Evolutionary conservation across 2,329 filamentous ascomycete species (phyloP).

Genomic region (Lasiodiplodia sp.): DNA sequence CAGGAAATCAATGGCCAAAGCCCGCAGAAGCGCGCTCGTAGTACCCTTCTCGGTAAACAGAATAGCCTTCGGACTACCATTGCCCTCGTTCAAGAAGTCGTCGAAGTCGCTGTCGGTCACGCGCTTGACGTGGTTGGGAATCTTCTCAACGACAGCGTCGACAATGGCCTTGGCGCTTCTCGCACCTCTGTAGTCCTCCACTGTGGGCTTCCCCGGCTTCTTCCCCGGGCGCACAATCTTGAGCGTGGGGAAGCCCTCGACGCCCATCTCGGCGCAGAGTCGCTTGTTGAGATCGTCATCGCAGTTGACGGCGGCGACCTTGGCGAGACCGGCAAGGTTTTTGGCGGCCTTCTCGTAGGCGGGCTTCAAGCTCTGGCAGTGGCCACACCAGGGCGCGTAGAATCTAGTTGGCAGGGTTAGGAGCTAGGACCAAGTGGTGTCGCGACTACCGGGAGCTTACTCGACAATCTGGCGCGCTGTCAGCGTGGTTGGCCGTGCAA

Average conservation of each 20-base stretch:
- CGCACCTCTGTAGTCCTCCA: conserved; percentile 90
- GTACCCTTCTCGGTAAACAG: conserved; percentile 94
- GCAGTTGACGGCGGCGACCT: conserved; percentile 94
- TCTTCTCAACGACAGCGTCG: conserved; percentile 82
- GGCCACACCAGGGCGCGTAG: conserved; percentile 97
- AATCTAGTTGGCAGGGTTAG: conserved; percentile 69
- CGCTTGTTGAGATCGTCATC: conserved; percentile 92
- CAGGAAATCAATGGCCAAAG: conserved; percentile 89
- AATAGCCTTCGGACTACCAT: conserved; percentile 80
- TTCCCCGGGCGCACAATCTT: conserved; percentile 90
- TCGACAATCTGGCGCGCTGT: conserved; percentile 39
- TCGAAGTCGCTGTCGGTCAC: conserved; percentile 82
- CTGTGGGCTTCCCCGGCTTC: conserved; percentile 77
- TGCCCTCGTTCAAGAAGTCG: conserved; percentile 72
- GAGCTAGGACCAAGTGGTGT: conserved; percentile 22
- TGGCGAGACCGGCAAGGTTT: conserved; percentile 87
- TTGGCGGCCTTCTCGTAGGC: conserved; percentile 94
- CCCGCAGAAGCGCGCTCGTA: conserved; percentile 81
- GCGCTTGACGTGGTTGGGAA: conserved; percentile 88
- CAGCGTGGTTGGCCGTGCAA: neutral
- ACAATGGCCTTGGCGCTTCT: conserved; percentile 87
- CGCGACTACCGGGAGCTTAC: conserved; percentile 29
- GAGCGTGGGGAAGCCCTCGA: conserved; percentile 93
- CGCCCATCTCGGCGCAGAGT: conserved; percentile 83
- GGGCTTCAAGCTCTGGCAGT: conserved; percentile 95